Evolutionary conservation across 306 rosid genomes (phyloP).

Genomic region (Dicorynia guianensis): DNA sequence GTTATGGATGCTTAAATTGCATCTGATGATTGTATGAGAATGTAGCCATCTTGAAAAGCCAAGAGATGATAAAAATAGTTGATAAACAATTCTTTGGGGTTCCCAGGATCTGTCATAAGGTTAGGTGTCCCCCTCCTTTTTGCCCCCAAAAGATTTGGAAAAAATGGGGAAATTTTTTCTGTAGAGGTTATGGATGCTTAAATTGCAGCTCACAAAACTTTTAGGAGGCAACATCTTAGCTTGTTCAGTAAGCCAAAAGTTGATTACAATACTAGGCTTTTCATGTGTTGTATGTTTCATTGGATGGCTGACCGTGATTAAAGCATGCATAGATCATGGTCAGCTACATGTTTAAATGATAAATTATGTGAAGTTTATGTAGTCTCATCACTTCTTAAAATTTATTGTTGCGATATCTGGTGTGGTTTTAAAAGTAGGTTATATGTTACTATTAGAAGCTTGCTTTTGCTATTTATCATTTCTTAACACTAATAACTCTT

Average conservation of each 20-base stretch:
- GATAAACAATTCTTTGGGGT: background rate
- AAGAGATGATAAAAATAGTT: background rate
- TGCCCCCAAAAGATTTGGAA: no score
- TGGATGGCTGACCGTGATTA: constrained; percentile 6
- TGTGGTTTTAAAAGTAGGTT: constrained; percentile 1
- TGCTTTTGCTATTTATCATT: constrained; percentile 3
- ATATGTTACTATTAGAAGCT: background rate
- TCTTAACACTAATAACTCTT: constrained; percentile 21
- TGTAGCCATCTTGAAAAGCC: constrained; percentile 4
- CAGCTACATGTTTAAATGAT: constrained; percentile 1
- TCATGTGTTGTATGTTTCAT: constrained; percentile 7
- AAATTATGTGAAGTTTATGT: background rate
- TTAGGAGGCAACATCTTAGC: constrained; percentile 2
- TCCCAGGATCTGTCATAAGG: background rate
- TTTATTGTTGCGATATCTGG: background rate
- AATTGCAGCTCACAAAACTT: background rate
- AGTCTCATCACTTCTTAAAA: background rate
- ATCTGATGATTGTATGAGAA: background rate
- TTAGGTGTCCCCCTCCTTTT: no score
- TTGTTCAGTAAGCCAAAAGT: constrained; percentile 15
- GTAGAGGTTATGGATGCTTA: constrained; percentile 1
- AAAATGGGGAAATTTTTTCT: constrained; percentile 3
- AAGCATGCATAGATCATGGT: constrained; percentile 7
- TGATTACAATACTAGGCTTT: constrained; percentile 7
- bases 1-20: background rate